Evolutionary conservation across 371 early-diverging fungal species (phyloP).

Genomic region (Apophysomyces ossiformis): DNA sequence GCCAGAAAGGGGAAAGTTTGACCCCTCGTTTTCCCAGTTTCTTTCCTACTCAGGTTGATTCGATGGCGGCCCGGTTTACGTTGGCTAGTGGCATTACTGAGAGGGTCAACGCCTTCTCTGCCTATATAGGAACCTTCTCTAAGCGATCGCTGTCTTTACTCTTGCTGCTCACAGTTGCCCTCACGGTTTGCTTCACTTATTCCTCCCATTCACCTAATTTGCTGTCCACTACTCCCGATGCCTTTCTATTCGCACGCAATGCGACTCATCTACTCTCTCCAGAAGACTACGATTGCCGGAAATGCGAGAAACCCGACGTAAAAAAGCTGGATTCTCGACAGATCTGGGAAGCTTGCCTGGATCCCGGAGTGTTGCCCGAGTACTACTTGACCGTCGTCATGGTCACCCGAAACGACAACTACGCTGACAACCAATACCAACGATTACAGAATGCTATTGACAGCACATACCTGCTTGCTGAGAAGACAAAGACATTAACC

Average conservation of each 20-base stretch:
- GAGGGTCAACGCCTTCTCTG: slow-evolving; percentile 16
- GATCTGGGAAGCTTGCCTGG: slow-evolving; percentile 35
- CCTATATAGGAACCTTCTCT: slow-evolving; percentile 24
- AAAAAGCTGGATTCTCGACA: slow-evolving; percentile 17
- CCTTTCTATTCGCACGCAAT: slow-evolving; percentile 23
- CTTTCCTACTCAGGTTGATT: slow-evolving; percentile 8
- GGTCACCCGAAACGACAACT: slow-evolving; percentile 30
- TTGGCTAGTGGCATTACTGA: slow-evolving; percentile 26
- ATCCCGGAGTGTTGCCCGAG: slow-evolving; percentile 29
- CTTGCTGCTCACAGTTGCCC: slow-evolving; percentile 20
- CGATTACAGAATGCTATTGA: slow-evolving; percentile 52
- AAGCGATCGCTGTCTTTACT: slow-evolving; percentile 25
- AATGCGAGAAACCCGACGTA: slow-evolving; percentile 23
- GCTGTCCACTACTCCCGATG: slow-evolving; percentile 24
- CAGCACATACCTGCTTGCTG: slow-evolving; percentile 43
- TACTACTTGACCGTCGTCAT: slow-evolving; percentile 35
- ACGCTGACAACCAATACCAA: slow-evolving; percentile 38
- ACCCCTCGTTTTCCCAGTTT: neutral
- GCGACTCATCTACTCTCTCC: slow-evolving; percentile 31
- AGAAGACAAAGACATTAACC: slow-evolving; percentile 38
- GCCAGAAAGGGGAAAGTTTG: too few relatives aligned
- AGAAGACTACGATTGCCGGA: slow-evolving; percentile 25
- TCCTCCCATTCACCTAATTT: slow-evolving; percentile 26
- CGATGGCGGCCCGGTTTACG: slow-evolving; percentile 29
- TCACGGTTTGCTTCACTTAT: slow-evolving; percentile 24